Conservation (phyloP, 805 yeast genomes). For the Zygosaccharomyces pseudorouxii region DNA sequence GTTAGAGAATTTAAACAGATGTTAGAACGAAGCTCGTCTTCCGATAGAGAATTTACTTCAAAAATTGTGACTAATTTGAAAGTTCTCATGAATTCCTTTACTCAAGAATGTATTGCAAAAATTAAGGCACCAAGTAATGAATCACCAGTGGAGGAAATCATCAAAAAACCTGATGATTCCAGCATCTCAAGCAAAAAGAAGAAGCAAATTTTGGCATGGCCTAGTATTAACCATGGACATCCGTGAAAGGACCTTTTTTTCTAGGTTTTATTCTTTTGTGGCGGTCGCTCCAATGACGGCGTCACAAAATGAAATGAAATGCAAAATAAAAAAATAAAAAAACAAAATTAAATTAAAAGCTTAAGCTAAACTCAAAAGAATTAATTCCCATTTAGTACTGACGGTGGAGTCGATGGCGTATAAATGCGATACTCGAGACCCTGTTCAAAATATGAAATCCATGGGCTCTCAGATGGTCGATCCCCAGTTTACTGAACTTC, state of each 20-base stretch:
- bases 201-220: conserved; percentile 51
- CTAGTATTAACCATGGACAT: conserved; percentile 64
- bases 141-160: conserved; percentile 12
- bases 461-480: conserved; percentile 11
- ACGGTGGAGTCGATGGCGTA: background rate
- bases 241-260: conserved; percentile 34
- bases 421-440: background rate
- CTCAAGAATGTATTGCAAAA: conserved; percentile 13
- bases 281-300: background rate
- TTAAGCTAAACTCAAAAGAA: background rate
- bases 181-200: conserved; percentile 11
- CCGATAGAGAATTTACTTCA: conserved; percentile 48
- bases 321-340: conserved; percentile 6
- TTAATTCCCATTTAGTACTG: background rate
- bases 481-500: conserved; percentile 12
- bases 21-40: conserved; percentile 44
- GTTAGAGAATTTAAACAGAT: conserved; percentile 44
- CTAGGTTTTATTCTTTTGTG: background rate
- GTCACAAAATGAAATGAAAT: conserved; percentile 10
- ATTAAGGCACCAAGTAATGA: conserved; percentile 8
- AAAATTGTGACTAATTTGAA: conserved; percentile 37
- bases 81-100: conserved; percentile 13
- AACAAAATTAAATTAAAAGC: background rate
- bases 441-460: background rate
- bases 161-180: conserved; percentile 7